Evolutionary conservation across 2,329 filamentous ascomycete species (phyloP).

Genomic region (Ophiobolus disseminans): DNA sequence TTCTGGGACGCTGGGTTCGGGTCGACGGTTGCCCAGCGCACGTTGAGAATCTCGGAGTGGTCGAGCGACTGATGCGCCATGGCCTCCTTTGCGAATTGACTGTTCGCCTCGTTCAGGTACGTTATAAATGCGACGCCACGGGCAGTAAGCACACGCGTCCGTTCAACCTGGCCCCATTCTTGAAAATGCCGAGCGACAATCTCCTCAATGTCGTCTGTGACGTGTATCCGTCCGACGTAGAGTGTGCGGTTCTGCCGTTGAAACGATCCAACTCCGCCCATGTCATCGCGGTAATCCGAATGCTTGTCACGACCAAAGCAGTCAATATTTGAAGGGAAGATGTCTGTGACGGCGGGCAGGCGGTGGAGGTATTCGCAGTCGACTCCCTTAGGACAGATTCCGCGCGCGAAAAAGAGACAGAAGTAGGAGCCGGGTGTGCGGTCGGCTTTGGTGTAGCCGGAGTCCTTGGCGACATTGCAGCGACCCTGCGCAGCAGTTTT

Average conservation of each 20-base stretch:
- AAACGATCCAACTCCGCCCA: constrained; percentile 96
- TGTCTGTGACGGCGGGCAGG: constrained; percentile 82
- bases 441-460: constrained; percentile 60
- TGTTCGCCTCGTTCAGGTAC: constrained; percentile 77
- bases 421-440: constrained; percentile 74
- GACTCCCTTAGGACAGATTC: constrained; percentile 80
- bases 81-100: constrained; percentile 69
- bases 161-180: constrained; percentile 94
- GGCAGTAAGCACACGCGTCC: constrained; percentile 84
- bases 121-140: constrained; percentile 95
- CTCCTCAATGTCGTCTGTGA: constrained; percentile 96
- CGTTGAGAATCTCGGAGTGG: constrained; percentile 90
- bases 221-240: constrained; percentile 92
- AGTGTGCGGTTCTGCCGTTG: constrained; percentile 92
- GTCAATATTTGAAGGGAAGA: constrained; percentile 93
- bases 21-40: constrained; percentile 95
- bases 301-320: constrained; percentile 95
- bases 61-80: constrained; percentile 96
- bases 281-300: constrained; percentile 92
- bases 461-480: constrained; percentile 80
- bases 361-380: constrained; percentile 96
- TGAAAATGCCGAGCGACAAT: constrained; percentile 93
- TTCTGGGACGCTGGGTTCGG: constrained; percentile 96
- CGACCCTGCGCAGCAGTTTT: constrained; percentile 83
- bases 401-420: constrained; percentile 89